Evolutionary conservation across 2,329 filamentous ascomycete genomes (phyloP).

Genomic region (Diaporthe citri): DNA sequence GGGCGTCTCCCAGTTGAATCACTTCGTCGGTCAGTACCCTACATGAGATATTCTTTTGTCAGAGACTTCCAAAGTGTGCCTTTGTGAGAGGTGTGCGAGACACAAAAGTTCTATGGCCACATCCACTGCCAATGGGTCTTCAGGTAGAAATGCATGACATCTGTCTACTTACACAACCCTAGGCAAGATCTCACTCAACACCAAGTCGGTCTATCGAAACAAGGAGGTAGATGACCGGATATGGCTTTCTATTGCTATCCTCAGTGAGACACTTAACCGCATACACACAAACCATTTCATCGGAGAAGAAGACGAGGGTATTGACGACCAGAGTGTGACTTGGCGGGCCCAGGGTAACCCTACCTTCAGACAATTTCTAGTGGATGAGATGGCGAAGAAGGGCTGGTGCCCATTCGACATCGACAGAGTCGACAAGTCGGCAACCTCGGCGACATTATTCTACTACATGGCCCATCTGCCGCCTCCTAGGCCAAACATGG

Average conservation of each 20-base stretch:
- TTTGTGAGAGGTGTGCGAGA: neutral
- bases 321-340: neutral
- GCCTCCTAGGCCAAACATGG: neutral
- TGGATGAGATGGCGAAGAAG: neutral
- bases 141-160: too few relatives aligned
- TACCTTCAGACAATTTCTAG: neutral
- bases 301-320: neutral
- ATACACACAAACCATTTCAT: neutral
- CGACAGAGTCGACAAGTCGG: neutral
- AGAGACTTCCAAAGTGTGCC: neutral
- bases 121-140: neutral
- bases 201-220: neutral
- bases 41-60: too few relatives aligned
- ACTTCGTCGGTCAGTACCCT: neutral
- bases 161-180: neutral
- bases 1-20: neutral
- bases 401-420: slow-evolving; percentile 12
- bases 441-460: neutral
- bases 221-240: slow-evolving; percentile 2
- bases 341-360: slow-evolving; percentile 6
- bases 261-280: neutral
- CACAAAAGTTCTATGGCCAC: neutral
- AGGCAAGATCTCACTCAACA: neutral
- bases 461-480: slow-evolving; percentile 14
- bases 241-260: slow-evolving; percentile 5